Evolutionary conservation across 2,329 filamentous ascomycete species (phyloP).

Genomic region (Sclerotinia borealis): DNA sequence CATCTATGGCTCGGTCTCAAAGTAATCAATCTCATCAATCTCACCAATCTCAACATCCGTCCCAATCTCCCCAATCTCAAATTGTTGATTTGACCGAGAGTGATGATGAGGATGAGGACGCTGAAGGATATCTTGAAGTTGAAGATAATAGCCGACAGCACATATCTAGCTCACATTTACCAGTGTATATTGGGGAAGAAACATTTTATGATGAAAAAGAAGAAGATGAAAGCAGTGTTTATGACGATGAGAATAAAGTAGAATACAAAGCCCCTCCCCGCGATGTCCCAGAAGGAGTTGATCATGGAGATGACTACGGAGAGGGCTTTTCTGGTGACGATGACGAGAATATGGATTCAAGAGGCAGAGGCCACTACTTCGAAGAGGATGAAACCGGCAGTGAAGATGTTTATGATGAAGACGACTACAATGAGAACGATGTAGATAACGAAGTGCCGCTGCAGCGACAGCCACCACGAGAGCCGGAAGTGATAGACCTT

Average conservation of each 20-base stretch:
- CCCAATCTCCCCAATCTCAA: constrained; percentile 16
- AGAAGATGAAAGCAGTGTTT: background rate
- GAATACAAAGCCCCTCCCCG: background rate
- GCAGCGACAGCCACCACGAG: constrained; percentile 9
- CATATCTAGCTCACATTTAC: background rate
- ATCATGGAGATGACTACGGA: constrained; percentile 11
- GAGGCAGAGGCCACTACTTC: background rate
- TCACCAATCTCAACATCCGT: background rate
- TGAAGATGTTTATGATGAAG: constrained; percentile 16
- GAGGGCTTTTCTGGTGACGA: constrained; percentile 33
- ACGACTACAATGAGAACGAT: constrained; percentile 25
- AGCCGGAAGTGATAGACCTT: constrained; percentile 30
- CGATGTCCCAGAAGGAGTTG: background rate
- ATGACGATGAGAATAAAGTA: background rate
- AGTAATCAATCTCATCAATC: constrained; percentile 20
- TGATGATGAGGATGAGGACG: constrained; percentile 18
- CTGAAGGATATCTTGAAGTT: constrained; percentile 11
- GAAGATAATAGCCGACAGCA: constrained; percentile 25
- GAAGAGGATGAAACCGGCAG: background rate
- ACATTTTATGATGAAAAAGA: background rate
- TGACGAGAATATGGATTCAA: background rate
- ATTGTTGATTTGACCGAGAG: constrained; percentile 27
- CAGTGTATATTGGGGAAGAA: background rate
- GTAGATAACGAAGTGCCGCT: constrained; percentile 21
- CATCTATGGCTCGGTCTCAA: constrained; percentile 23